A percentile compares a stretch with the other conserved stretches of the same genome.
Conservation (phyloP, 176 grass and related monocot genomes). For the Tillandsia fasciculata region DNA sequence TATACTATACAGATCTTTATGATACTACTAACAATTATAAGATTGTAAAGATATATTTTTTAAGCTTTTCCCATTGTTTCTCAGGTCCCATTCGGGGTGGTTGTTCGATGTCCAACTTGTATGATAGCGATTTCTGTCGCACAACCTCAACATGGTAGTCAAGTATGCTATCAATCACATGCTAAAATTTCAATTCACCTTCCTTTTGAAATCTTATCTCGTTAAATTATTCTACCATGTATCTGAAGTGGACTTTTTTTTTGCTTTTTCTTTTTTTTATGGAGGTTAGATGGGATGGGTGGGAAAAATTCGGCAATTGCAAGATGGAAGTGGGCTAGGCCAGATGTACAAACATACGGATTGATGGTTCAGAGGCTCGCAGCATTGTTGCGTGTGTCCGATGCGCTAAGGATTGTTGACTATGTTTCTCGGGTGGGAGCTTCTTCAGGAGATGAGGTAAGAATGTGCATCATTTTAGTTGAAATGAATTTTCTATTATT, state of each 20-base stretch:
- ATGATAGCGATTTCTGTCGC: slow-evolving; percentile 82
- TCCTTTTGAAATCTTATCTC: not conserved
- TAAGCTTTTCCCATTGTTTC: slow-evolving; percentile 1
- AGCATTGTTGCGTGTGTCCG: slow-evolving; percentile 43
- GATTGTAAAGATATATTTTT: not conserved
- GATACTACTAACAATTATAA: too few relatives aligned
- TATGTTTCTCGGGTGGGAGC: slow-evolving; percentile 46
- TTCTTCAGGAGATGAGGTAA: slow-evolving; percentile 45
- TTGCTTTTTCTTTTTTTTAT: not conserved
- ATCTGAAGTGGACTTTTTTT: too few relatives aligned
- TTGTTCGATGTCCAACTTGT: slow-evolving; percentile 74
- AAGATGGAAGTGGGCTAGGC: slow-evolving; percentile 54
- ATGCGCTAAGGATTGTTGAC: slow-evolving; percentile 49
- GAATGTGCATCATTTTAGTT: too few relatives aligned
- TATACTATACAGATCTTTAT: not conserved
- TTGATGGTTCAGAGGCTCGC: slow-evolving; percentile 52
- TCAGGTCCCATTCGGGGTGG: slow-evolving; percentile 72
- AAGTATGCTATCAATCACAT: slow-evolving; percentile 33
- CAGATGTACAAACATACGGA: slow-evolving; percentile 50
- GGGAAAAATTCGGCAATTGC: slow-evolving; percentile 17
- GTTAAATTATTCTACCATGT: not conserved
- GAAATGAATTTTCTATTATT: not conserved
- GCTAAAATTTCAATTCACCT: not conserved
- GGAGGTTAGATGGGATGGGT: slow-evolving; percentile 5
- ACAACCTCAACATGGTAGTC: slow-evolving; percentile 86